These are phyloP conservation scores for Thermomyces lanuginosus DNA, from an alignment of 2,329 filamentous ascomycete species.

Conservation along the genomic window DNA sequence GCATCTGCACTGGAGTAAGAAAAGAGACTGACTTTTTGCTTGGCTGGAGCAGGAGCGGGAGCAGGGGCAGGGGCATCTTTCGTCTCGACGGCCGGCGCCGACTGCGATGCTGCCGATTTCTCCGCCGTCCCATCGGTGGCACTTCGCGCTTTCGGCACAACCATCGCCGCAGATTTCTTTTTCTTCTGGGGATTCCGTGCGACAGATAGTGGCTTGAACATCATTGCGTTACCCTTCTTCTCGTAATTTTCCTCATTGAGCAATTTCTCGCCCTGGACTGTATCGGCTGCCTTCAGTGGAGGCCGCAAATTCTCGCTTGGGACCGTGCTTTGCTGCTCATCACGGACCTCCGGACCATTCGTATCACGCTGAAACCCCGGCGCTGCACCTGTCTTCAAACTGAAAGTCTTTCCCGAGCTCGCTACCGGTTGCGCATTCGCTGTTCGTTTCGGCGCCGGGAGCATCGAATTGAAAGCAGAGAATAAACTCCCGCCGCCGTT, in stretches of 20 bases:
- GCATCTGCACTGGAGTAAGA: slow-evolving; percentile 20
- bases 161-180: slow-evolving; percentile 27
- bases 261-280: slow-evolving; percentile 19
- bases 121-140: slow-evolving; percentile 7
- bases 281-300: slow-evolving; percentile 11
- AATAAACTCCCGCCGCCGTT: slow-evolving; percentile 51
- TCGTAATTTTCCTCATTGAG: slow-evolving; percentile 22
- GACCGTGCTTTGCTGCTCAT: too few species aligned
- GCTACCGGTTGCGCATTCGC: slow-evolving; percentile 8
- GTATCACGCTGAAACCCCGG: slow-evolving; percentile 61
- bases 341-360: slow-evolving; percentile 23
- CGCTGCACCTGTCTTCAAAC: slow-evolving; percentile 65
- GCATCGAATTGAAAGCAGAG: slow-evolving; percentile 67
- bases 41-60: slow-evolving; percentile 13
- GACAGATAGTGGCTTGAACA: slow-evolving; percentile 82
- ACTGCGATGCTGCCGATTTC: slow-evolving; percentile 5
- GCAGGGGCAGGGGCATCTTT: slow-evolving; percentile 4
- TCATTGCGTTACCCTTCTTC: slow-evolving; percentile 59
- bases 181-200: slow-evolving; percentile 58
- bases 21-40: slow-evolving; percentile 31
- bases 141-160: slow-evolving; percentile 8
- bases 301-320: too few species aligned
- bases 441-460: slow-evolving; percentile 62
- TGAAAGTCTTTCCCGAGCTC: slow-evolving; percentile 43
- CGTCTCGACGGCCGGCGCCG: slow-evolving; percentile 8